These are phyloP conservation scores for Suhomyces bokatorum DNA, from an alignment of 1,139 yeast species.

Conservation along the genomic window DNA sequence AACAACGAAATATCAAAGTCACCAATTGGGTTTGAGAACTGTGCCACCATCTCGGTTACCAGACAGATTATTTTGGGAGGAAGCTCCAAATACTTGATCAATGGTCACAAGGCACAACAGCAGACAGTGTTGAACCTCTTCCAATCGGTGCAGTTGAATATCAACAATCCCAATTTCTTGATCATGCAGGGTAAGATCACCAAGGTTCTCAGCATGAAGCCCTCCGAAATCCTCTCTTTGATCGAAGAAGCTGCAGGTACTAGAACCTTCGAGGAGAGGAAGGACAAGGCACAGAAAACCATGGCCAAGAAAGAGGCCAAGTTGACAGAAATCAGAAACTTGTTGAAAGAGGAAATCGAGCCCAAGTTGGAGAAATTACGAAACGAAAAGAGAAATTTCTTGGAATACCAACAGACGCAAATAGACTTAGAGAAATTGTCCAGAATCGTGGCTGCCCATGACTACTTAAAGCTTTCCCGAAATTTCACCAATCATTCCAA, in stretches of 20 bases:
- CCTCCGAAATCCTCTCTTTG: conserved; percentile 81
- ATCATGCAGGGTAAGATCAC: conserved; percentile 99
- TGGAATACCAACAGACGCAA: conserved; percentile 85
- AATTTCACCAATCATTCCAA: conserved; percentile 45
- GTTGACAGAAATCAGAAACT: conserved; percentile 69
- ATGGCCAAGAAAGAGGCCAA: conserved; percentile 90
- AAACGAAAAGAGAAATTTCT: conserved; percentile 74
- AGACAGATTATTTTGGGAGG: conserved; percentile 92
- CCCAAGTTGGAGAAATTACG: conserved; percentile 85
- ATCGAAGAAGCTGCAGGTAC: conserved; percentile 99
- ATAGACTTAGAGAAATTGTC: conserved; percentile 75
- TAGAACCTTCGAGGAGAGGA: conserved; percentile 88
- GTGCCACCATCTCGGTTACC: conserved; percentile 83
- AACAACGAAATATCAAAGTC: conserved; percentile 73
- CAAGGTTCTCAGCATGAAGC: conserved; percentile 94
- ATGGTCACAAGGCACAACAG: conserved; percentile 96
- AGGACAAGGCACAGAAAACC: conserved; percentile 88
- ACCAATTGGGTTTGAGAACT: conserved; percentile 85
- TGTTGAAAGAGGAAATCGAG: conserved; percentile 84
- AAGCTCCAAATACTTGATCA: conserved; percentile 84
- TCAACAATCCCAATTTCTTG: conserved; percentile 93
- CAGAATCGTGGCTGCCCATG: conserved; percentile 77
- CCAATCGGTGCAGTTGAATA: conserved; percentile 92
- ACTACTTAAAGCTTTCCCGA: conserved; percentile 50
- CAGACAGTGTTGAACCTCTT: conserved; percentile 87